Evolutionary conservation across 2,329 filamentous ascomycete genomes (phyloP), one percentile per base, ranked within the genome.

Genomic region (Fusarium siculi): DNA sequence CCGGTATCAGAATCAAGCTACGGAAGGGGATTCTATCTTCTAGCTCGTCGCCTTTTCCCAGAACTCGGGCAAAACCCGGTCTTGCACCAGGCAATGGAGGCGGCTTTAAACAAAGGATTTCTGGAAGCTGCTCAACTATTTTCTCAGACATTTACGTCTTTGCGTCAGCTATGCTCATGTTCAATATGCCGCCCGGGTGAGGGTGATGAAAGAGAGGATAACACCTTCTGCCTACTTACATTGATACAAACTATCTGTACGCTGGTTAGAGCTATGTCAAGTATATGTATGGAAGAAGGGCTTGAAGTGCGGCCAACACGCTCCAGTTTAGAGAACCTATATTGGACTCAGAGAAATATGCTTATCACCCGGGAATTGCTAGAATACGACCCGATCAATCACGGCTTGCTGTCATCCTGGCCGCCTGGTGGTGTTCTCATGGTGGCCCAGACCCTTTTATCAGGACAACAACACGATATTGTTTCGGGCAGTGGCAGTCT

Each of bases 131-230:
- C 25, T 2, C 4, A 37, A 2, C 1, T 11, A 7, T 32, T 9
- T 15, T 32, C 25, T 9, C 53, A 0, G 1, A 10, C 37, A 2
- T n/a, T 3, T 0, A 4, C 19, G 9, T 42, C 52, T 0, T 23
- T 55, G 0, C 0, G 21, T 2, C 25, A 6, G 0, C 0, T 32
- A 15, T 55, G 37, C 2, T 11, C 10, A 8, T 43, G 52, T 7
- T 2, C 0, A 0, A 7, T 0, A 0, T 39, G 50, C 9, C 4
- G 36, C 18, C 1, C 18, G 5, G 4, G 16, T 23, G 4, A 0
- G 4, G 1, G 1, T 2, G 4, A 0, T 8, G 15, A 16, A 7
- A 6, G 0, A 14, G 11, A 4, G 4, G 11, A 25, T 3, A 15
- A 0, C 2, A 1, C 5, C 1, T 54, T 55, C 21, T 55, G 52